Base-by-base conservation (phyloP, 2,329 filamentous ascomycete genomes). In the Blumeriella jaapii region DNA sequence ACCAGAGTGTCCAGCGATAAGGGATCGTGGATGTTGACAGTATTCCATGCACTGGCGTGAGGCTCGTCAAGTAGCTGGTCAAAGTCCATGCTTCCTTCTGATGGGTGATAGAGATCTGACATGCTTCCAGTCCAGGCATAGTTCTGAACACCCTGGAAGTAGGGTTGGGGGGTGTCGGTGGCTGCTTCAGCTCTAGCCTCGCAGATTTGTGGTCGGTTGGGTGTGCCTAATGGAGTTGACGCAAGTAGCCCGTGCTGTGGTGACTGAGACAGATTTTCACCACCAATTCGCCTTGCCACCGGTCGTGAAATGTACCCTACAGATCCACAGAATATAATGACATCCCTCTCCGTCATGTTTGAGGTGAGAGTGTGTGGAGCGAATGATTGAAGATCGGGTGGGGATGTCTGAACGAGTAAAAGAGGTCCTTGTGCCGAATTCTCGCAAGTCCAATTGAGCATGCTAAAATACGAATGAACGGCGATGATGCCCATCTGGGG, bases 401-500 rank as follows among this genome's bases (percentile, higher is more conserved):
- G 14, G 5, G 34, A 23, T 11, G 23, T 36, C 26, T 52, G 50
- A 9, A 29, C 33, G 24, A 48, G 34, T 3, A 20, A 18, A 5
- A 46, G 22, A 12, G 27, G 26, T 7, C 37, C 46, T 19, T 42
- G 34, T 11, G 34, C 33, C 9, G 34, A 28, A 9, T 23, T 33
- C 10, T 40, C 31, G 6, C 38, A 29, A n/a, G 20, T 39, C 49
- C 44, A 49, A 18, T 46, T 43, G 38, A 51, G 41, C 23, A 20
- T 33, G 7, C n/a, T 8, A 16, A 53, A 27, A 27, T 51, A 50
- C 11, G 38, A 34, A 3, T 45, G 29, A 8, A 42, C 38, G 8
- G 15, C 11, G 25, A 51, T 36, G n/a, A 48, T 47, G 8, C 46
- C 44, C 25, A 49, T 46, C n/a, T 29, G 12, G 3, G 43, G 45